These are phyloP conservation scores for Clarireedia monteithiana DNA, from an alignment of 2,329 filamentous ascomycete genomes.

Conservation along the genomic window DNA sequence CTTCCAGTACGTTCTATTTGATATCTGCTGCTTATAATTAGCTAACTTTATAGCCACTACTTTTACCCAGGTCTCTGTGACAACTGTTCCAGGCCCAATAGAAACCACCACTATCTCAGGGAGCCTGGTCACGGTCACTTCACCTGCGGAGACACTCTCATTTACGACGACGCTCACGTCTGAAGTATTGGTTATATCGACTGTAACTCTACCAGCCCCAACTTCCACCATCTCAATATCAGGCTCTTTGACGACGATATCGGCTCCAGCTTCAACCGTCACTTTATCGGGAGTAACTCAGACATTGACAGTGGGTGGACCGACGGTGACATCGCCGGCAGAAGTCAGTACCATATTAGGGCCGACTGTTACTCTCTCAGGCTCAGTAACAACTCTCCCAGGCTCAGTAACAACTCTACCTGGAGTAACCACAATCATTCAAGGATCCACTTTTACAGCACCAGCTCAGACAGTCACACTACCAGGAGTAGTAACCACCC, in stretches of 20 bases:
- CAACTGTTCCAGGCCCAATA: not conserved
- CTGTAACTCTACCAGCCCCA: not conserved
- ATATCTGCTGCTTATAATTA: not conserved
- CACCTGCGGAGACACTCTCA: not conserved
- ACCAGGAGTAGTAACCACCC: not conserved
- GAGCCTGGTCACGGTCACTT: not conserved
- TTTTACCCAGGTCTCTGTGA: not conserved
- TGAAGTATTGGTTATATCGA: not conserved
- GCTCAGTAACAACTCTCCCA: not conserved
- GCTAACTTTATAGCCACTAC: slow-evolving; percentile 6
- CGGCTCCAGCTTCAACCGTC: slow-evolving; percentile 4
- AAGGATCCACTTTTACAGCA: not conserved
- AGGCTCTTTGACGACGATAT: slow-evolving; percentile 11
- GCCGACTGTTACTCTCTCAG: not conserved
- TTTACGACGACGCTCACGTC: slow-evolving; percentile 3
- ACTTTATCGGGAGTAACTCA: not conserved
- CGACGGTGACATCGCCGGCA: not conserved
- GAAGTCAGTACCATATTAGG: not conserved
- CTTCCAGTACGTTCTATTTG: slow-evolving; percentile 5
- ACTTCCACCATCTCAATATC: slow-evolving; percentile 8
- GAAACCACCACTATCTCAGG: not conserved
- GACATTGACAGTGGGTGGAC: not conserved
- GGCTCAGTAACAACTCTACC: not conserved
- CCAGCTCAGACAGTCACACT: not conserved
- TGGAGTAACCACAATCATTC: not conserved